These are phyloP conservation scores for Cephalotrichum gorgonifer DNA, from an alignment of 2,329 filamentous ascomycete species.

Conservation along the genomic window DNA sequence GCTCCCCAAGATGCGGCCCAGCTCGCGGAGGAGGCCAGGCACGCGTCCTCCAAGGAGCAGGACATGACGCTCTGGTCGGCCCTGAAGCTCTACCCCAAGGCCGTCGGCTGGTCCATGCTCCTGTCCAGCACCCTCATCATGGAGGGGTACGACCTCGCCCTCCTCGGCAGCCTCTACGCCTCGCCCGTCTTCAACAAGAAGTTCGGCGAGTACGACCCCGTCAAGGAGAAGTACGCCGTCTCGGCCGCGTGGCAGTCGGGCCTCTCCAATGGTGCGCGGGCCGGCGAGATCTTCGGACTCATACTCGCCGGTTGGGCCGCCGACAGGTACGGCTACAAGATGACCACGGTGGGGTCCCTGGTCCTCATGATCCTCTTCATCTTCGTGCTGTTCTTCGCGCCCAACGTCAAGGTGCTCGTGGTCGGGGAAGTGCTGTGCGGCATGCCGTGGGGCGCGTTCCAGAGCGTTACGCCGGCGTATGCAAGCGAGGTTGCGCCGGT, in stretches of 20 bases:
- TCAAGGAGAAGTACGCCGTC: constrained; percentile 30
- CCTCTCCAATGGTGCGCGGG: constrained; percentile 39
- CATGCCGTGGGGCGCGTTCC: constrained; percentile 42
- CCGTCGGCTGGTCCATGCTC: constrained; percentile 35
- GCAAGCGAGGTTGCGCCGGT: constrained; percentile 40
- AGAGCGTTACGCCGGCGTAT: constrained; percentile 40
- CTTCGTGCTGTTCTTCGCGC: constrained; percentile 43
- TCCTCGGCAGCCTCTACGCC: constrained; percentile 38
- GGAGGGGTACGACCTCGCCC: constrained; percentile 40
- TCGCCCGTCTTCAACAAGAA: constrained; percentile 32
- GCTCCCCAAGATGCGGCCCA: neutral
- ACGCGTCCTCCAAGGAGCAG: constrained; percentile 52
- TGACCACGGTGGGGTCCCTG: constrained; percentile 36
- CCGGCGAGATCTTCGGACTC: constrained; percentile 45
- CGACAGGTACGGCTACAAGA: constrained; percentile 39
- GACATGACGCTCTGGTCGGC: constrained; percentile 66
- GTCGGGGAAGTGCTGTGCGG: constrained; percentile 36
- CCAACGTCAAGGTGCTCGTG: constrained; percentile 33
- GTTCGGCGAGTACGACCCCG: constrained; percentile 27
- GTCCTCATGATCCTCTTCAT: constrained; percentile 36
- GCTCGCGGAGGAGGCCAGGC: constrained; percentile 23
- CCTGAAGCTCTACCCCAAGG: constrained; percentile 60
- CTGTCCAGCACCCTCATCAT: constrained; percentile 36
- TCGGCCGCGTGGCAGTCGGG: constrained; percentile 47
- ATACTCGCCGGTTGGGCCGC: constrained; percentile 41